phyloP scores from a whole-genome alignment of 805 yeast genomes.

The Ogataea methanolica region DNA sequence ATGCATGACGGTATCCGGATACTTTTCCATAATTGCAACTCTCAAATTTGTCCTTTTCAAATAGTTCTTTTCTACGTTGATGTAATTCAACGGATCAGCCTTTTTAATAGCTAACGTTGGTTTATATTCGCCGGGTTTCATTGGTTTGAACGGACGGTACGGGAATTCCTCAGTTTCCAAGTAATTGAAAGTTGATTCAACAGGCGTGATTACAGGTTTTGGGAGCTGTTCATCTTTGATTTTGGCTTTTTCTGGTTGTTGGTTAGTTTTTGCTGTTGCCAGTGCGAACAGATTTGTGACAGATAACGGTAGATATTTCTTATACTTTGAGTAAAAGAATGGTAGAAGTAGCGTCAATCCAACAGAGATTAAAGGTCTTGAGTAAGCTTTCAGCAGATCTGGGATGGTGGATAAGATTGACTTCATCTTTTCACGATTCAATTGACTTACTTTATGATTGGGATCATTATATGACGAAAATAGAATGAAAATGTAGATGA shows the following conservation, averaged over 20 bases:
- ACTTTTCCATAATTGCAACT: conserved; percentile 27
- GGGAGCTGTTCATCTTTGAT: conserved; percentile 3
- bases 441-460: not conserved
- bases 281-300: not conserved
- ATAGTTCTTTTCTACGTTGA: conserved; percentile 60
- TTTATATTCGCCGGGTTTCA: conserved; percentile 46
- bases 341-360: conserved; percentile 7
- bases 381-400: conserved; percentile 1
- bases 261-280: not conserved
- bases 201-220: conserved; percentile 26
- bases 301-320: conserved; percentile 2
- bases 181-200: conserved; percentile 40
- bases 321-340: conserved; percentile 2
- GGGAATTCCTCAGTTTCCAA: conserved; percentile 32
- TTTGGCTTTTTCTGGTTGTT: no score
- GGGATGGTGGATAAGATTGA: not conserved
- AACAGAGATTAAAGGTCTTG: conserved; percentile 5
- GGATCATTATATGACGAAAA: not conserved
- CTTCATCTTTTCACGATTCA: not conserved
- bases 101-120: conserved; percentile 60
- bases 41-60: conserved; percentile 38
- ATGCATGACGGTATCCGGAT: conserved; percentile 32
- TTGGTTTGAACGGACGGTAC: conserved; percentile 36
- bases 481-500: not conserved
- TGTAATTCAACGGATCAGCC: conserved; percentile 47